Percentiles rank a stretch among this genome's conserved stretches.
Evolutionary conservation across 352 stramenopile genomes (phyloP).

Genomic region (Globisporangium paddicum): DNA sequence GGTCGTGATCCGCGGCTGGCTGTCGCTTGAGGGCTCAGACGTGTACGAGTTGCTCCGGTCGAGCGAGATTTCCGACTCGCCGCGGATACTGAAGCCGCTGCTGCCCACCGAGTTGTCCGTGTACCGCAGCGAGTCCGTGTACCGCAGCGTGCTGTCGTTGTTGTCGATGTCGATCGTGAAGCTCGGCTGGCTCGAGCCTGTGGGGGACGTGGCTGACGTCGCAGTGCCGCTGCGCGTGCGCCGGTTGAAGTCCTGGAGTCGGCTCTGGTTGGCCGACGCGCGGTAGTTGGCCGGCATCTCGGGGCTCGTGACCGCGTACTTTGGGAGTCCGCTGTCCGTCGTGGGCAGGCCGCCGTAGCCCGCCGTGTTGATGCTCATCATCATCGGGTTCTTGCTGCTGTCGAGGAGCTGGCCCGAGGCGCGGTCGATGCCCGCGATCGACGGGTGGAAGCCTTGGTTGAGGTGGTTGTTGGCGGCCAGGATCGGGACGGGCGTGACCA

Average conservation of each 20-base stretch:
- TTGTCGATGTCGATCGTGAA: too few relatives aligned
- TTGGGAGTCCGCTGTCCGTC: conserved; percentile 6
- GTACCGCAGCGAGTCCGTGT: not conserved
- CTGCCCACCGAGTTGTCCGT: conserved; percentile 2
- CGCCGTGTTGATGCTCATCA: conserved; percentile 8
- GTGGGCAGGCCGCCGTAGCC: conserved; percentile 7
- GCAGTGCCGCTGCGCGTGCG: conserved; percentile 5
- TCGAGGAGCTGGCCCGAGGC: conserved; percentile 7
- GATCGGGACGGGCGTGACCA: conserved; percentile 2
- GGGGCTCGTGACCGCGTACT: conserved; percentile 19
- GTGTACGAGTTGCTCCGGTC: conserved; percentile 3
- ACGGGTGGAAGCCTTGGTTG: conserved; percentile 3
- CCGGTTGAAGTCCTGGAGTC: conserved; percentile 8
- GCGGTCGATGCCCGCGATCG: conserved; percentile 3
- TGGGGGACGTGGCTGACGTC: conserved; percentile 1
- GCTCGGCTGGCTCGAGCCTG: not conserved
- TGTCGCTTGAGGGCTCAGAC: conserved; percentile 10
- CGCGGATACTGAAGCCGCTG: not conserved
- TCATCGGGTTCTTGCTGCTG: conserved; percentile 12
- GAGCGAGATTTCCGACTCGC: conserved; percentile 7
- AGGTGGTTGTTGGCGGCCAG: not conserved
- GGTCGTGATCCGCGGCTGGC: conserved; percentile 8
- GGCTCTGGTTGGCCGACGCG: conserved; percentile 9
- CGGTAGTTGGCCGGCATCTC: conserved; percentile 16
- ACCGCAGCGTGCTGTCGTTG: too few relatives aligned